Base-by-base conservation (phyloP, 176 grass and related monocot genomes). In the Lolium multiflorum region DNA sequence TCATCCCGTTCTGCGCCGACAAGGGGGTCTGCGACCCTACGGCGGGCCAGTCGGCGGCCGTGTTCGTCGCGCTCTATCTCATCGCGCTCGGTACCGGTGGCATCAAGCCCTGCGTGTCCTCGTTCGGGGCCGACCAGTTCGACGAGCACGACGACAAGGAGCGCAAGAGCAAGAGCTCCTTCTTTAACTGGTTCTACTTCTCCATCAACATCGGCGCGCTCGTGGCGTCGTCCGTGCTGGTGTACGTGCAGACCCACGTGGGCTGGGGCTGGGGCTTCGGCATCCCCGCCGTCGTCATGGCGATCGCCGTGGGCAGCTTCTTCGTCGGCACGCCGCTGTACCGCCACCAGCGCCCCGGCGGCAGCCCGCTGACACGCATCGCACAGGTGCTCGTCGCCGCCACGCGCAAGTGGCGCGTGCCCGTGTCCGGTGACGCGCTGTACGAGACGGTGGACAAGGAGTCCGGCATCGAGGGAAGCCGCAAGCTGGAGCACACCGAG, bases 131-230 rank as follows among this genome's bases (percentile, higher is more conserved):
- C 0, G 92, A 97, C 77, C 95, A 97, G 73, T 97, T 97, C 73
- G 95, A 97, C 66, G 95, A 97, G 75, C 56, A 88, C 14, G 92
- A 97, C 44, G 76, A 63, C 21, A 4, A 7, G 1, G 95, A 97
- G 87, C 72, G 89, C 83, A 86, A 82, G 82, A 88, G 88, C 65
- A 97, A 97, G 95, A 91, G 83, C 74, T 94, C 92, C 1, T 97
- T 97, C 51, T 97, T 97, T 83, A 97, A 97, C 62, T 97, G 95
- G 95, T 97, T 97, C 78, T 97, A 97, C 85, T 91, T 97, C 85
- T 97, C 95, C 21, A 94, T 97, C 81, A 97, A 97, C 76, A 92
- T 97, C 41, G 94, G 94, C 8, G 94, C 92, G 43, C 84, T 97
- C n/a, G 82, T 97, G 60, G 94, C 94, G 18, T 82, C 90, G 28